These are phyloP conservation scores for Simplicillium sp. DNA, from an alignment of 2,329 filamentous ascomycete species.

Conservation along the genomic window DNA sequence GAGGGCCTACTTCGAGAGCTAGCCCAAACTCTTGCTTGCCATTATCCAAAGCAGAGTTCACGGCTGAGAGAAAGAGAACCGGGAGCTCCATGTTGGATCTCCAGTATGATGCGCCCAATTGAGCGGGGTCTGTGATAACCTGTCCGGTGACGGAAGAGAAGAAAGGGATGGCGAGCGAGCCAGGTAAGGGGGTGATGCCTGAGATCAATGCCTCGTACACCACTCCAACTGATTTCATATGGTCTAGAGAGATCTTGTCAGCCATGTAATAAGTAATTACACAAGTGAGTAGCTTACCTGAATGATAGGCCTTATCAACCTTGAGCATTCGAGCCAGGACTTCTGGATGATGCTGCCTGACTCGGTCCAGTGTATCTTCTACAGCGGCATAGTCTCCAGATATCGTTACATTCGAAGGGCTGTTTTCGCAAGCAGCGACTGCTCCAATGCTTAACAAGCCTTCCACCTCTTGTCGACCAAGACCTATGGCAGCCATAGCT, in stretches of 20 bases:
- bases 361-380: slow-evolving; percentile 13
- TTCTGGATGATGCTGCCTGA: slow-evolving; percentile 18
- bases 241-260: no score
- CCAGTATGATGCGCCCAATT: slow-evolving; percentile 16
- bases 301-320: slow-evolving; percentile 33
- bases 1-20: slow-evolving; percentile 15
- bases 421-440: slow-evolving; percentile 27
- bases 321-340: slow-evolving; percentile 21
- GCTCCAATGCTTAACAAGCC: slow-evolving; percentile 15
- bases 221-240: no score
- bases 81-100: slow-evolving; percentile 18
- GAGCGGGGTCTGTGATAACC: slow-evolving; percentile 10
- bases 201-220: no score
- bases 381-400: slow-evolving; percentile 19
- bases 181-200: no score
- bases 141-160: slow-evolving; percentile 20
- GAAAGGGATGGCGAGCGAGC: slow-evolving; percentile 8
- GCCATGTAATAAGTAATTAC: no score
- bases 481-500: slow-evolving; percentile 29
- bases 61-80: slow-evolving; percentile 14
- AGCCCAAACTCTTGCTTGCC: background rate
- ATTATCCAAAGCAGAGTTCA: slow-evolving; percentile 2
- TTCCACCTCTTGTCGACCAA: slow-evolving; percentile 18
- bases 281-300: no score
- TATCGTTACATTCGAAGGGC: slow-evolving; percentile 22